Evolutionary conservation across 306 rosid genomes (phyloP).

Genomic region (Quercus agrifolia): DNA sequence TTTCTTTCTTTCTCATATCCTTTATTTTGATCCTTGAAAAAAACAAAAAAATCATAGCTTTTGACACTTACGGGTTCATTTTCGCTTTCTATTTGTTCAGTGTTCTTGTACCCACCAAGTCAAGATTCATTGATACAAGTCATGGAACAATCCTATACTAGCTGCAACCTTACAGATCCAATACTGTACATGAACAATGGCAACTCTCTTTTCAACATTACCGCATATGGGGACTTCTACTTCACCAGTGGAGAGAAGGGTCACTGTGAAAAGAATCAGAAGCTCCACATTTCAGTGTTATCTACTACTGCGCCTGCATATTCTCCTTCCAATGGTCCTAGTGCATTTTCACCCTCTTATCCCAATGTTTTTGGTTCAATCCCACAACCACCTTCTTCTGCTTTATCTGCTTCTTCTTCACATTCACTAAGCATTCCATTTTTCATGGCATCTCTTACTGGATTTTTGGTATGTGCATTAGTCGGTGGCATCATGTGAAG

Average conservation of each 20-base stretch:
- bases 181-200: slow-evolving; percentile 75
- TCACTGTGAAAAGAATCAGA: slow-evolving; percentile 70
- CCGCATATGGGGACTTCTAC: slow-evolving; percentile 55
- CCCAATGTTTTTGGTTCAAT: slow-evolving; percentile 71
- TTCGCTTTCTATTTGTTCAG: slow-evolving; percentile 24
- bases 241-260: slow-evolving; percentile 76
- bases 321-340: slow-evolving; percentile 49
- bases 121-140: slow-evolving; percentile 94
- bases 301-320: slow-evolving; percentile 36
- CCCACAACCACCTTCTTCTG: slow-evolving; percentile 45
- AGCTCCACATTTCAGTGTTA: slow-evolving; percentile 53
- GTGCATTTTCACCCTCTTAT: slow-evolving; percentile 70
- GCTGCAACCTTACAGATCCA: slow-evolving; percentile 76
- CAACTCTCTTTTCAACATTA: slow-evolving; percentile 80
- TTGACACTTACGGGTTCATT: background rate
- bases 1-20: background rate
- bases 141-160: slow-evolving; percentile 49
- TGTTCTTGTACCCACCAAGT: slow-evolving; percentile 93
- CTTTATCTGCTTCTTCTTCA: slow-evolving; percentile 40
- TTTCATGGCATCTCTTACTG: slow-evolving; percentile 21
- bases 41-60: background rate
- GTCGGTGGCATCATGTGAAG: slow-evolving; percentile 27
- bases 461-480: slow-evolving; percentile 22
- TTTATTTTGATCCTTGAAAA: background rate
- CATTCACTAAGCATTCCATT: slow-evolving; percentile 18